Conservation (phyloP, 164 flowering plant species). For the Santalum album region DNA sequence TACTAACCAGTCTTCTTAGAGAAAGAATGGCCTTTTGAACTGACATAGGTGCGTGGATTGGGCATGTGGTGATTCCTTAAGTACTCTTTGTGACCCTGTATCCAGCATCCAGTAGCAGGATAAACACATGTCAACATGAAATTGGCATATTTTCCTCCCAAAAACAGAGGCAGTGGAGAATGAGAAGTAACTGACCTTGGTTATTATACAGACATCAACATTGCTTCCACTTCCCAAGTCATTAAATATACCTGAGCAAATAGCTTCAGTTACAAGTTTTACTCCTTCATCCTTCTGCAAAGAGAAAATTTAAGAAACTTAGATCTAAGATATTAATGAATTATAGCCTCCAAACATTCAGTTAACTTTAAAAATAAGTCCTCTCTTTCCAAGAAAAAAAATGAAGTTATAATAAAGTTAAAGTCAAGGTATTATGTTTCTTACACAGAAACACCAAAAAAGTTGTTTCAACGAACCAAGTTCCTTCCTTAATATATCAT, state of each 20-base stretch:
- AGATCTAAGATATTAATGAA: too few relatives aligned
- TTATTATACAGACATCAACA: slow-evolving; percentile 90
- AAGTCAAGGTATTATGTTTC: too few relatives aligned
- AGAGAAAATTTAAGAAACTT: neutral
- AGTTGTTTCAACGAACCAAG: too few relatives aligned
- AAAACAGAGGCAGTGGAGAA: neutral
- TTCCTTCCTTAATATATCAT: too few relatives aligned
- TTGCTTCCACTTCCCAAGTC: slow-evolving; percentile 99
- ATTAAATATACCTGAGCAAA: slow-evolving; percentile 88
- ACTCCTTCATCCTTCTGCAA: slow-evolving; percentile 92
- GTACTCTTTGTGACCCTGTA: slow-evolving; percentile 70
- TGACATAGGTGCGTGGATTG: slow-evolving; percentile 73
- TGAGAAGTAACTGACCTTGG: slow-evolving; percentile 51
- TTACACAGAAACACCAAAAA: too few relatives aligned
- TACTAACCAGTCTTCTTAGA: slow-evolving; percentile 65
- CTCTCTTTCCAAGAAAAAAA: too few relatives aligned
- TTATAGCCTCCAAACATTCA: too few relatives aligned
- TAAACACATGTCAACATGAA: neutral
- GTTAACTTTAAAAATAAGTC: too few relatives aligned
- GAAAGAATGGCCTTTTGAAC: slow-evolving; percentile 54
- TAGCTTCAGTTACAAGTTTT: slow-evolving; percentile 67
- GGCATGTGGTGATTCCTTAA: slow-evolving; percentile 66
- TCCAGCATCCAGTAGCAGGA: slow-evolving; percentile 1
- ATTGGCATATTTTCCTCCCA: neutral
- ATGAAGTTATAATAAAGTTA: too few relatives aligned